Evolutionary conservation across 2,329 filamentous ascomycete genomes (phyloP).

Genomic region (Fusarium veterinarium): DNA sequence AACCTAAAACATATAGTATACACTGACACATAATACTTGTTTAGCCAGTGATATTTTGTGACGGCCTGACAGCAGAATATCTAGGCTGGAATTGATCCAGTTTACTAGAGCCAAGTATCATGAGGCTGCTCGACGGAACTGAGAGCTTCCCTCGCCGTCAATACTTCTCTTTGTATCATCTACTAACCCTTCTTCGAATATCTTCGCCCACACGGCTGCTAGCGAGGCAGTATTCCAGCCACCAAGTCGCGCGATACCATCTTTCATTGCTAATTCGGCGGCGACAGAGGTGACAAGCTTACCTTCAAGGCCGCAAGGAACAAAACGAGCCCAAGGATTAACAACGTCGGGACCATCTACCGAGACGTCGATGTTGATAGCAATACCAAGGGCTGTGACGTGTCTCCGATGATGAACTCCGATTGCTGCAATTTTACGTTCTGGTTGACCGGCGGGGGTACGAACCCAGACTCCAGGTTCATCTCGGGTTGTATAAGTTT

Average conservation of each 20-base stretch:
- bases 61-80: background rate
- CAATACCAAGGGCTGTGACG: conserved; percentile 86
- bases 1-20: background rate
- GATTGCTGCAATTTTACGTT: conserved; percentile 86
- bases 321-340: conserved; percentile 76
- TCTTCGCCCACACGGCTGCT: conserved; percentile 48
- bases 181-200: conserved; percentile 51
- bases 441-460: conserved; percentile 44
- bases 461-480: conserved; percentile 88
- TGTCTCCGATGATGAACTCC: conserved; percentile 91
- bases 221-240: conserved; percentile 46
- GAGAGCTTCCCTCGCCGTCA: conserved; percentile 24
- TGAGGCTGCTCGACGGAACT: conserved; percentile 15
- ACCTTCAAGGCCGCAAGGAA: conserved; percentile 88
- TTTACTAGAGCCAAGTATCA: background rate
- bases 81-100: background rate
- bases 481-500: conserved; percentile 69
- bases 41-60: background rate
- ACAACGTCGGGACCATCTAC: conserved; percentile 50
- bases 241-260: conserved; percentile 18
- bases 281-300: conserved; percentile 81
- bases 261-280: conserved; percentile 55
- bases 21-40: background rate
- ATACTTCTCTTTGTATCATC: conserved; percentile 43
- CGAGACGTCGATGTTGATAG: conserved; percentile 79